Evolutionary conservation across 2,329 filamentous ascomycete species (phyloP), one percentile per base, ranked within the genome.

Genomic region (Fusarium nanum): DNA sequence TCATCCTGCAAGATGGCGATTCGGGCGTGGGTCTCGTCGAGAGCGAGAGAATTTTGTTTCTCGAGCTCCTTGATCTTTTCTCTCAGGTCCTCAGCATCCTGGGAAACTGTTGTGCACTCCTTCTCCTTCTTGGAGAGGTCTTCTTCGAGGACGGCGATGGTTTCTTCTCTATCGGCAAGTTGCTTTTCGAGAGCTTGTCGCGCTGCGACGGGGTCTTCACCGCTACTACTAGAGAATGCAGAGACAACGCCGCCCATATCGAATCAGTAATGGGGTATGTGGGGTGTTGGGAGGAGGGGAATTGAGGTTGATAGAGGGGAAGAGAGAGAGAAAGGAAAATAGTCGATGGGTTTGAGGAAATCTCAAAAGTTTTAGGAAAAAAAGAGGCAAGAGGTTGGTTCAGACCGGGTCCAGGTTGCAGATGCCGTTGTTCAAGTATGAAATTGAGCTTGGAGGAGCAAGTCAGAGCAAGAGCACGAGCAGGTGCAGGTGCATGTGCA

Each of bases 231-330:
- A 57, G 78, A 75, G 70, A 82, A 79, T 61, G 77, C 78, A 68
- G 78, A 80, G 67, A 83, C 77, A 67, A 81, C 80, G 75, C 80
- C 79, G 73, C 80, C 80, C 80, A 82, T 82, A 64, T 76, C 74
- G 73, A 66, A 72, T 70, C 67, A 71, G 57, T 59, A 47, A 59
- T 64, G 60, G 54, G 68, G 60, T 49, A 66, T 71, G 53, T 68
- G 63, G 60, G 62, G 53, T 65, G 32, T 48, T 63, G 7, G 32
- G 27, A 28, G 28, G 46, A 46, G 50, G 40, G 46, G 56, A 41
- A 55, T 56, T 45, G 60, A 53, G 59, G 58, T 57, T 63, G 40
- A 57, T 65, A 48, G 63, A 60, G 56, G 40, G 46, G 52, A 57
- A 53, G 32, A 63, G 55, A 28, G 55, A 28, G 56, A 44, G 41